Percentiles rank a stretch among this genome's conserved stretches.
Conservation (phyloP, 1,284 basidiomycete genomes). For the Sparassis latifolia region DNA sequence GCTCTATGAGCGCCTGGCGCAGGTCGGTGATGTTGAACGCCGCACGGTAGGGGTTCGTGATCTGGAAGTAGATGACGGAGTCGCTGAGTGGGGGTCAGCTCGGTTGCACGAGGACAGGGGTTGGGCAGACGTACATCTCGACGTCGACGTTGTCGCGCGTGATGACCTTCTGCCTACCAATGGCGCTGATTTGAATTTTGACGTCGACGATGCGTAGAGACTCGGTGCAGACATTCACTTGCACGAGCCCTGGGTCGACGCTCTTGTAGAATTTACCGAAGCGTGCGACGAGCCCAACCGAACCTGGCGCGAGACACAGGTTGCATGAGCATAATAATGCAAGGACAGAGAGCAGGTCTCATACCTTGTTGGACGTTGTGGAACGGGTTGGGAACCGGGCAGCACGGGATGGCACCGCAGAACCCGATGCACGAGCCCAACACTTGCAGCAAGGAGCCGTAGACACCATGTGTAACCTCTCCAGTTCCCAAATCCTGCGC, state of each 20-base stretch:
- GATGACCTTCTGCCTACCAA: conserved; percentile 82
- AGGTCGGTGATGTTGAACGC: conserved; percentile 91
- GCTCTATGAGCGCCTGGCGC: conserved; percentile 82
- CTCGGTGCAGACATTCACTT: conserved; percentile 93
- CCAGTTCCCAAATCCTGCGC: conserved; percentile 79
- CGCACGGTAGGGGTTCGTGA: conserved; percentile 81
- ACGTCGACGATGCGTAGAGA: conserved; percentile 82
- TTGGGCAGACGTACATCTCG: conserved; percentile 51
- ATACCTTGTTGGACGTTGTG: conserved; percentile 73
- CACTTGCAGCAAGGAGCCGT: conserved; percentile 75
- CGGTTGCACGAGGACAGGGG: background rate
- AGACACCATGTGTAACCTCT: conserved; percentile 79
- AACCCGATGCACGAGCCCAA: conserved; percentile 56
- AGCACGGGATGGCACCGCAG: conserved; percentile 82
- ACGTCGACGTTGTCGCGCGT: conserved; percentile 88
- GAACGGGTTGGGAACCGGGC: conserved; percentile 76
- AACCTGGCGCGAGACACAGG: conserved; percentile 37
- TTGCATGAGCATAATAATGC: conserved; percentile 2
- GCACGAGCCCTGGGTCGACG: conserved; percentile 88
- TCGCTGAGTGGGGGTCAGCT: conserved; percentile 44
- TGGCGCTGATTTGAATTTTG: conserved; percentile 87
- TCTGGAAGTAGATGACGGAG: conserved; percentile 88
- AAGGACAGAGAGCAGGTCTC: conserved; percentile 3
- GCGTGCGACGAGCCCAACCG: conserved; percentile 85
- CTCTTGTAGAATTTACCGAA: conserved; percentile 95